These are phyloP conservation scores for Tilletiopsis washingtonensis DNA, from an alignment of 1,284 basidiomycete species.

Conservation along the genomic window DNA sequence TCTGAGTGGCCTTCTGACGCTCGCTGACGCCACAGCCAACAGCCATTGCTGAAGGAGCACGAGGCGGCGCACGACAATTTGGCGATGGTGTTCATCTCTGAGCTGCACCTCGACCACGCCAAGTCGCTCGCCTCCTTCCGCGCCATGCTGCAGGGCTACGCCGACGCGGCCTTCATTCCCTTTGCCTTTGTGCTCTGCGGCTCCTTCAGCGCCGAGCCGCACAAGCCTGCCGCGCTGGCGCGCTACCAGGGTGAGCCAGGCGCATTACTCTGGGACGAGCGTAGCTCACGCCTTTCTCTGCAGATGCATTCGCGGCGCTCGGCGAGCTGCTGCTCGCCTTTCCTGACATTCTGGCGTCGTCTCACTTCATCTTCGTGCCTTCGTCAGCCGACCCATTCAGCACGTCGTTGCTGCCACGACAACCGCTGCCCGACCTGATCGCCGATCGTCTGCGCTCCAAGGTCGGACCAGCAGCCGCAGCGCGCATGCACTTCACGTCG, in stretches of 20 bases:
- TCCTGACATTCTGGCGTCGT: conserved; percentile 64
- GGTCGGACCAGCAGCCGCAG: conserved; percentile 4
- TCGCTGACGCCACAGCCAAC: not conserved
- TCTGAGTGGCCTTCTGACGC: too few relatives aligned
- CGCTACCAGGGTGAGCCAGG: conserved; percentile 1
- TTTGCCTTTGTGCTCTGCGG: conserved; percentile 81
- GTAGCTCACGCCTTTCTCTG: conserved; percentile 6
- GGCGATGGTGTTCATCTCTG: conserved; percentile 81
- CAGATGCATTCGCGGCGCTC: conserved; percentile 76
- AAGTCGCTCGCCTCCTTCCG: conserved; percentile 70
- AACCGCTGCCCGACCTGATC: conserved; percentile 55
- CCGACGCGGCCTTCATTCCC: conserved; percentile 74
- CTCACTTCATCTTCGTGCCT: conserved; percentile 88
- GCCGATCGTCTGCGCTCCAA: conserved; percentile 50
- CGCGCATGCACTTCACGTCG: conserved; percentile 57
- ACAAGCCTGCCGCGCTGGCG: not conserved
- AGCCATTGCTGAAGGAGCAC: conserved; percentile 14
- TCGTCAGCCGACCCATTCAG: conserved; percentile 76
- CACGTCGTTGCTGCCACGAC: conserved; percentile 64
- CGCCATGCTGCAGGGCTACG: conserved; percentile 82
- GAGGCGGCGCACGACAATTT: conserved; percentile 51
- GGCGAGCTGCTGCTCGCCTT: conserved; percentile 76
- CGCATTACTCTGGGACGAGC: not conserved
- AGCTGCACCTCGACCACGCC: conserved; percentile 86
- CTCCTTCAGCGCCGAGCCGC: conserved; percentile 68